Evolutionary conservation across 2,329 filamentous ascomycete genomes (phyloP).

Genomic region (Fusarium ambrosium): DNA sequence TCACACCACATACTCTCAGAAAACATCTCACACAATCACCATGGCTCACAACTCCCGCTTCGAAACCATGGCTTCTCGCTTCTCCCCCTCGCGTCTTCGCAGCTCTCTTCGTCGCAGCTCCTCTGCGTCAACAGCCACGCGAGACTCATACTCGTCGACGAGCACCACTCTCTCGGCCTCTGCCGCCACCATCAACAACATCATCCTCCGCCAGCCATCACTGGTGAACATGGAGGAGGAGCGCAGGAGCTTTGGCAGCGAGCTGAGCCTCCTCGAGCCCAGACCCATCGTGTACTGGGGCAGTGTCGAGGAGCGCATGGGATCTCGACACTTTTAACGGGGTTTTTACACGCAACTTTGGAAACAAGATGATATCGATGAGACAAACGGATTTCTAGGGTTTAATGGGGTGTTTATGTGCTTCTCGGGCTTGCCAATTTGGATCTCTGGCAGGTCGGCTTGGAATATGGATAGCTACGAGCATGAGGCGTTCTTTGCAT

Average conservation of each 20-base stretch:
- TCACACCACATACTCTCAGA: constrained; percentile 1
- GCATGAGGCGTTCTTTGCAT: constrained; percentile 29
- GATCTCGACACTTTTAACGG: constrained; percentile 48
- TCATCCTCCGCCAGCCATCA: constrained; percentile 70
- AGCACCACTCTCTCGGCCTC: constrained; percentile 61
- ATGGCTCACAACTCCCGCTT: constrained; percentile 57
- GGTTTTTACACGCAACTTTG: neutral
- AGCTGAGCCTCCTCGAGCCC: constrained; percentile 71
- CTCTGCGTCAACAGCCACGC: constrained; percentile 55
- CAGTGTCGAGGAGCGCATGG: constrained; percentile 72
- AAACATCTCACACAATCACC: neutral
- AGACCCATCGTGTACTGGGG: constrained; percentile 74
- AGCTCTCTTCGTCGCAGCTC: constrained; percentile 67
- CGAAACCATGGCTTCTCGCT: constrained; percentile 64
- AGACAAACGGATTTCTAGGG: neutral
- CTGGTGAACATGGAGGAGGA: constrained; percentile 71
- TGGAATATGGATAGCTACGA: constrained; percentile 7
- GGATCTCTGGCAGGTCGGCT: constrained; percentile 21
- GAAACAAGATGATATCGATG: constrained; percentile 4
- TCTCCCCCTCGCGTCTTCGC: constrained; percentile 63
- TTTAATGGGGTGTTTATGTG: constrained; percentile 30
- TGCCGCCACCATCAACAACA: constrained; percentile 68
- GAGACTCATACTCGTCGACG: constrained; percentile 57
- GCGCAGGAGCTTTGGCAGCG: constrained; percentile 64
- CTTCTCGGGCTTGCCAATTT: constrained; percentile 11